phyloP scores from a whole-genome alignment of 805 yeast species.

The Wickerhamiella alocasiicola region DNA sequence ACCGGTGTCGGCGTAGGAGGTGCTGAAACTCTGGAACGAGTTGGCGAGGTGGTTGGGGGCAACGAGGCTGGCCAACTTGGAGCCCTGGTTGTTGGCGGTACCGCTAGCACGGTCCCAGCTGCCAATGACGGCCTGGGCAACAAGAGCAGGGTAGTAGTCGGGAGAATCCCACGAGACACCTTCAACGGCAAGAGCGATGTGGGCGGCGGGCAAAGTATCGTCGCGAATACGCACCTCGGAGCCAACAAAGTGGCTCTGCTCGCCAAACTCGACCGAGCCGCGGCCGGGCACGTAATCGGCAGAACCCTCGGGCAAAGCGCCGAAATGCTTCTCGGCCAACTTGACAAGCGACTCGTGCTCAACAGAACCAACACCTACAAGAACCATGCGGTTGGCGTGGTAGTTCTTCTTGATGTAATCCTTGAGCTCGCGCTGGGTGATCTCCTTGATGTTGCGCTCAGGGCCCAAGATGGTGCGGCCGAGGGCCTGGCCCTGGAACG shows the following conservation, averaged over 20 bases:
- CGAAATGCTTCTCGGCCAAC: constrained; percentile 63
- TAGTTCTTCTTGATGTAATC: constrained; percentile 76
- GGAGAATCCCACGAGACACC: constrained; percentile 97
- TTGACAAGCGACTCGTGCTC: constrained; percentile 72
- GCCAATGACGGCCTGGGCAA: constrained; percentile 93
- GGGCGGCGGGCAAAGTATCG: constrained; percentile 71
- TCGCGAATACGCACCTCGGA: constrained; percentile 81
- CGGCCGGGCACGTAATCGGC: constrained; percentile 56
- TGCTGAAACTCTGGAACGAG: constrained; percentile 91
- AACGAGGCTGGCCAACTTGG: constrained; percentile 61
- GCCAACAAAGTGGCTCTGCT: constrained; percentile 68
- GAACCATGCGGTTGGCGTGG: constrained; percentile 93
- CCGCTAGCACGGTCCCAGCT: constrained; percentile 95
- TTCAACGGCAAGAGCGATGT: constrained; percentile 89
- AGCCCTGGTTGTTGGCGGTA: constrained; percentile 69
- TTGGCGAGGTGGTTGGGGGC: constrained; percentile 63
- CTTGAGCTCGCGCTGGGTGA: constrained; percentile 61
- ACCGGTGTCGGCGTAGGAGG: constrained; percentile 95
- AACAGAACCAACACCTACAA: constrained; percentile 91
- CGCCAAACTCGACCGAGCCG: constrained; percentile 43
- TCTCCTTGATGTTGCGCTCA: constrained; percentile 69
- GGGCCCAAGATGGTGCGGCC: constrained; percentile 98
- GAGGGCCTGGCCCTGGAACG: constrained; percentile 78
- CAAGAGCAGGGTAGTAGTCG: constrained; percentile 88
- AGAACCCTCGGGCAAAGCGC: constrained; percentile 35